Percentiles rank a stretch among this genome's conserved stretches.
phyloP scores from a whole-genome alignment of 2,329 filamentous ascomycete genomes.

The Trichophyton schoenleinii region DNA sequence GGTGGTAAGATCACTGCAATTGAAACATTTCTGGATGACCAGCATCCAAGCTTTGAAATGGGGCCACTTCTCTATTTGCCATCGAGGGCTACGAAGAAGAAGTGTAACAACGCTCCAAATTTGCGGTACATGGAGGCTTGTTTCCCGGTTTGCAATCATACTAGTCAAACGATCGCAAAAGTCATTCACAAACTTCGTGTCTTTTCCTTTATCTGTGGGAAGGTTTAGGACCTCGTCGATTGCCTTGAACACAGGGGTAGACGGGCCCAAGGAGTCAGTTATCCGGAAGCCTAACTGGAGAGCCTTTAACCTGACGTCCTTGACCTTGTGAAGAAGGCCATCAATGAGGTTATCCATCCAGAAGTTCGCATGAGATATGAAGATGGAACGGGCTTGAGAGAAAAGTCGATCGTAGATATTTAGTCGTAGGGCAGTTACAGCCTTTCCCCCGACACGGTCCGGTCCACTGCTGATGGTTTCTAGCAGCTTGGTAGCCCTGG shows the following conservation, averaged over 20 bases:
- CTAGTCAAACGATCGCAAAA: conserved; percentile 54
- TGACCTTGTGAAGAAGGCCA: conserved; percentile 61
- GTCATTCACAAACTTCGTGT: conserved; percentile 55
- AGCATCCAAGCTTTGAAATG: conserved; percentile 62
- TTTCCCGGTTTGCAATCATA: conserved; percentile 51
- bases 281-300: conserved; percentile 62
- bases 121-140: conserved; percentile 55
- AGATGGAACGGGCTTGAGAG: conserved; percentile 55
- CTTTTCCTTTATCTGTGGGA: conserved; percentile 36
- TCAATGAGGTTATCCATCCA: conserved; percentile 77
- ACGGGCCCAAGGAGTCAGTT: conserved; percentile 55
- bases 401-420: conserved; percentile 68
- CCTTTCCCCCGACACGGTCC: conserved; percentile 63
- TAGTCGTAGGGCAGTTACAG: conserved; percentile 63
- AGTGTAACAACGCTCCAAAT: conserved; percentile 80
- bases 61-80: conserved; percentile 54
- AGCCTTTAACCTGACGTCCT: conserved; percentile 62
- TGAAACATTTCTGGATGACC: conserved; percentile 73
- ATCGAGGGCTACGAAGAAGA: conserved; percentile 52
- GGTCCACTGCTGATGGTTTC: conserved; percentile 59
- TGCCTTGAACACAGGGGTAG: conserved; percentile 53
- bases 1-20: conserved; percentile 57
- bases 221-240: conserved; percentile 44
- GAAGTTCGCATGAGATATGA: conserved; percentile 55
- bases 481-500: conserved; percentile 59